Percentiles rank a stretch among this genome's conserved stretches.
Evolutionary conservation across 768 basidiomycete genomes (phyloP).

Genomic region (Pleurotus eryngii): DNA sequence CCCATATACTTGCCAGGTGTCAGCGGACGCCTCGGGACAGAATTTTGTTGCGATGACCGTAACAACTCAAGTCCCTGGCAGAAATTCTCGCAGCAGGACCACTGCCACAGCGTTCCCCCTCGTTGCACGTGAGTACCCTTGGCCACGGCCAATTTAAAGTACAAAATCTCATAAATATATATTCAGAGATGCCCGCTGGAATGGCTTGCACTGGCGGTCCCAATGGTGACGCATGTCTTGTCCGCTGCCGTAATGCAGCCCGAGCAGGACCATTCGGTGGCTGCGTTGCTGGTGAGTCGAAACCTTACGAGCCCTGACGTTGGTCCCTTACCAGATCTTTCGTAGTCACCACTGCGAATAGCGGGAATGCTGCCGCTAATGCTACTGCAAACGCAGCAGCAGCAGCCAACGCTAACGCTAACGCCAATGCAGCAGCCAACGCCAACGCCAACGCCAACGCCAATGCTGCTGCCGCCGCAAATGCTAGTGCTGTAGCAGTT

Average conservation of each 20-base stretch:
- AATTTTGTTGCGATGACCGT: background rate
- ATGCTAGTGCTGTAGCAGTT: background rate
- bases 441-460: background rate
- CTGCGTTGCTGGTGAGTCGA: constrained; percentile 4
- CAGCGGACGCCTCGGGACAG: background rate
- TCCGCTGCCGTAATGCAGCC: constrained; percentile 4
- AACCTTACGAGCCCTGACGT: background rate
- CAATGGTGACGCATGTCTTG: constrained; percentile 6
- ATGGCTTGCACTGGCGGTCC: constrained; percentile 7
- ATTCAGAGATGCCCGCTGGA: constrained; percentile 1
- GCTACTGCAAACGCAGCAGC: background rate
- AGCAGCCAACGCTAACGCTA: background rate
- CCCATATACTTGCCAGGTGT: background rate
- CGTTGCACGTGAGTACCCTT: background rate
- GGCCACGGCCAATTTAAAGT: background rate
- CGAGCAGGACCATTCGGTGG: constrained; percentile 7
- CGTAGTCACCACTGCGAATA: constrained; percentile 3
- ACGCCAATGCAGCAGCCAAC: background rate
- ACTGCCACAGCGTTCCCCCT: constrained; percentile 5
- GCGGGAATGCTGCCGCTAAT: background rate
- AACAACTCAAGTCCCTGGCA: constrained; percentile 2
- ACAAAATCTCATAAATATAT: background rate
- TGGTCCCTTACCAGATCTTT: background rate
- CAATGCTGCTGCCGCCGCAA: background rate
- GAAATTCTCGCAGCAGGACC: background rate